Evolutionary conservation across 805 yeast species (phyloP), one percentile per base, ranked within the genome.

Genomic region (Pichia heedii): DNA sequence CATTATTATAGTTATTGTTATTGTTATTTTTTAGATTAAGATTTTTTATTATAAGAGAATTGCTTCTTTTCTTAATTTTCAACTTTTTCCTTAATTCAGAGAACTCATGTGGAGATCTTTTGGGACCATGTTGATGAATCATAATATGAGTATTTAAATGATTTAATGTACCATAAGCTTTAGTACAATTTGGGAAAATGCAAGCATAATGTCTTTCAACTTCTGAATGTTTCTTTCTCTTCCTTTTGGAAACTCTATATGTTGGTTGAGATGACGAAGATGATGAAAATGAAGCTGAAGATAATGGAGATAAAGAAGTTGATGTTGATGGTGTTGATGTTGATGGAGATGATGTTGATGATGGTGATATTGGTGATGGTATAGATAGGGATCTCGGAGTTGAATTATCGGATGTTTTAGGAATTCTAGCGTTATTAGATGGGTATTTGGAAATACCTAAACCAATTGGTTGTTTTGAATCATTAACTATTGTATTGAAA

Each of bases 81-180:
- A 72, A 57, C 42, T 63, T 56, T 39, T 63, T 70, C 40, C 81
- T 63, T 29, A 75, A 62, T 46, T 70, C 71, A 50, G 67, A 66
- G 54, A 77, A 76, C 54, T 77, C 81, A 33, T 71, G 71, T 1
- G 81, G 79, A 32, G 62, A 59, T 30, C 81, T 63, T 54, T 74
- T 76, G 18, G 63, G 58, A 10, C 82, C 82, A 54, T 76, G 82
- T 15, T 63, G 65, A 46, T 77, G 79, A 49, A 71, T 63, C 1
- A 65, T 52, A 32, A 76, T 72, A 53, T 76, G 82, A 13, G 79
- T 76, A 50, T 76, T 76, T 30, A 76, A 58, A 54, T 76, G 82
- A 54, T 77, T 76, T 34, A 76, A 63, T 5, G 82, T 77, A 13
- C 82, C 82, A 52, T 76, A 76, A 9, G 74, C 71, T 57, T 77